Conservation (phyloP, 371 early-diverging fungal species). For the Mucor racemosus region DNA sequence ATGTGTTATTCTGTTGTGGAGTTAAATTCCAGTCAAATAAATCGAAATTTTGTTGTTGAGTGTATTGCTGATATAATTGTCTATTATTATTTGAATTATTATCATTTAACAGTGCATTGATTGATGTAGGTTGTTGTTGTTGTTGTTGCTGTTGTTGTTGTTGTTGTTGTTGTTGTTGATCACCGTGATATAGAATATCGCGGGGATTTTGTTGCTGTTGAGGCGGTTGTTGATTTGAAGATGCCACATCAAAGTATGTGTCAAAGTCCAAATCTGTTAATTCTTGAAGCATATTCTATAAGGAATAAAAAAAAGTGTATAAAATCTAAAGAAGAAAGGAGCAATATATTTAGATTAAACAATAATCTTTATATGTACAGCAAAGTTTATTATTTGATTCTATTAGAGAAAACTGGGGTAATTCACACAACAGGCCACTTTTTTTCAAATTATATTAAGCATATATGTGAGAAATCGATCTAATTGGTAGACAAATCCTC, state of each 20-base stretch:
- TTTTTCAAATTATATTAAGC: constrained; percentile 15
- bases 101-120: background rate
- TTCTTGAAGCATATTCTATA: constrained; percentile 30
- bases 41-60: constrained; percentile 8
- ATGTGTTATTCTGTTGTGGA: constrained; percentile 6
- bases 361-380: constrained; percentile 2
- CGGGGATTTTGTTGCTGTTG: constrained; percentile 12
- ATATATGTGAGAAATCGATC: background rate
- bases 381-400: background rate
- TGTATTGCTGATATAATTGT: constrained; percentile 15
- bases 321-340: constrained; percentile 11
- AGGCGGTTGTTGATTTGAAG: constrained; percentile 27
- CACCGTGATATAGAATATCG: constrained; percentile 28
- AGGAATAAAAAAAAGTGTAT: constrained; percentile 7
- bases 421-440: constrained; percentile 35
- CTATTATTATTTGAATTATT: background rate
- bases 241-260: constrained; percentile 30
- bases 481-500: constrained; percentile 31
- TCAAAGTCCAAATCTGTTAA: constrained; percentile 34
- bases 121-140: constrained; percentile 5
- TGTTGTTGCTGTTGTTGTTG: constrained; percentile 12
- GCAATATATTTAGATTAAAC: background rate
- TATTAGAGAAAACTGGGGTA: constrained; percentile 17
- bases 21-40: constrained; percentile 25
- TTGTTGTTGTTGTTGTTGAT: constrained; percentile 13